Conservation (phyloP, 2,329 filamentous ascomycete genomes). For the Huntiella decipiens region DNA sequence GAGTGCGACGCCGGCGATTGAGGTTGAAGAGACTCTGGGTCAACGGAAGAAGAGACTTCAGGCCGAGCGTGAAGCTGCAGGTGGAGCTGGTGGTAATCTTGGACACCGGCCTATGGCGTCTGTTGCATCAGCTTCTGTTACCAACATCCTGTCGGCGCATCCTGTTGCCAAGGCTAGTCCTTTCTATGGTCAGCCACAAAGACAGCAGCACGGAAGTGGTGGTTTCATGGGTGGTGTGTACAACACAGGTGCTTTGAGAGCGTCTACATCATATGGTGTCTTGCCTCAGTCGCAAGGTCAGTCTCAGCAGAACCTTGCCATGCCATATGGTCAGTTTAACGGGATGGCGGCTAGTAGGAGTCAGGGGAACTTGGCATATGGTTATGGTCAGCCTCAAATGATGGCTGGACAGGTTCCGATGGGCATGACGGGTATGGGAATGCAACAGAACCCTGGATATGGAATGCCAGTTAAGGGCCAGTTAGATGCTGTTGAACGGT, state of each 20-base stretch:
- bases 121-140: constrained; percentile 16
- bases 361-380: not conserved
- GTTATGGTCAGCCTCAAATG: constrained; percentile 12
- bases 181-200: constrained; percentile 13
- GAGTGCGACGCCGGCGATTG: constrained; percentile 18
- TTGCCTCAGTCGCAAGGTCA: not conserved
- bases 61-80: constrained; percentile 45
- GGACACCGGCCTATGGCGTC: constrained; percentile 2
- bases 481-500: constrained; percentile 22
- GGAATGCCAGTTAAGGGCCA: constrained; percentile 9
- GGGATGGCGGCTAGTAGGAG: constrained; percentile 7
- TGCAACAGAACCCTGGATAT: constrained; percentile 5
- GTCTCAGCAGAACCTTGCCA: not conserved
- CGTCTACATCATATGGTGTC: constrained; percentile 1
- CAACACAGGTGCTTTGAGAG: constrained; percentile 28
- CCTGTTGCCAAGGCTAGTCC: constrained; percentile 18
- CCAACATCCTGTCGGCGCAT: constrained; percentile 34
- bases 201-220: not conserved
- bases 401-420: not conserved
- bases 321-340: not conserved
- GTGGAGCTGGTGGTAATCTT: constrained; percentile 29
- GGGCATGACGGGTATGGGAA: not conserved
- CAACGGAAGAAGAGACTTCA: constrained; percentile 58
- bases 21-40: constrained; percentile 60
- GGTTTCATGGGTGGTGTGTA: constrained; percentile 34